These are phyloP conservation scores for Sporobolomyces roseus DNA, from an alignment of 768 basidiomycete species.

Conservation along the genomic window DNA sequence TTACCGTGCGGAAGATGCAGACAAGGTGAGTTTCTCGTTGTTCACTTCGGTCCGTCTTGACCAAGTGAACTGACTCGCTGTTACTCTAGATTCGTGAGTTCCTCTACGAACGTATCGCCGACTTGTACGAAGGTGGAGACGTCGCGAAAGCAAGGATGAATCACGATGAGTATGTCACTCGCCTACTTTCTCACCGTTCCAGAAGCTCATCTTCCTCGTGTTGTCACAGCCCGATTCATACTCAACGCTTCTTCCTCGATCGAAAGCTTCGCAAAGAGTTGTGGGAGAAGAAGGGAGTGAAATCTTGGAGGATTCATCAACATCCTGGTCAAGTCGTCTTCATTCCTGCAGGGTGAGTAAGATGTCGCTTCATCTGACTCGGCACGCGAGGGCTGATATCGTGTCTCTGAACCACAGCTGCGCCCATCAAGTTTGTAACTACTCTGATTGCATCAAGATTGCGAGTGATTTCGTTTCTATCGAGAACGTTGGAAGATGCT, in stretches of 20 bases:
- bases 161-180: conserved; percentile 52
- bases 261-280: conserved; percentile 63
- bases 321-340: conserved; percentile 88
- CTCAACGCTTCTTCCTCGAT: conserved; percentile 82
- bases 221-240: conserved; percentile 66
- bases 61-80: neutral
- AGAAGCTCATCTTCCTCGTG: neutral
- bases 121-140: conserved; percentile 47
- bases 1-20: conserved; percentile 73
- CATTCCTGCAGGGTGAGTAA: conserved; percentile 74
- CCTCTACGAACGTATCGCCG: conserved; percentile 60
- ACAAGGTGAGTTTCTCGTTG: conserved; percentile 46
- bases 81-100: conserved; percentile 61
- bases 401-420: no score
- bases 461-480: conserved; percentile 92
- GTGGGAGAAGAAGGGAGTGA: conserved; percentile 64
- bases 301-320: conserved; percentile 80
- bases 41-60: no score
- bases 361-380: neutral
- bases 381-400: no score
- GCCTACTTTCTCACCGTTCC: neutral
- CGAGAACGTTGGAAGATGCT: conserved; percentile 83
- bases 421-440: conserved; percentile 70
- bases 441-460: conserved; percentile 93
- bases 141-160: conserved; percentile 1